phyloP scores from a whole-genome alignment of 306 rosid genomes.

The Sicyos baderoa region DNA sequence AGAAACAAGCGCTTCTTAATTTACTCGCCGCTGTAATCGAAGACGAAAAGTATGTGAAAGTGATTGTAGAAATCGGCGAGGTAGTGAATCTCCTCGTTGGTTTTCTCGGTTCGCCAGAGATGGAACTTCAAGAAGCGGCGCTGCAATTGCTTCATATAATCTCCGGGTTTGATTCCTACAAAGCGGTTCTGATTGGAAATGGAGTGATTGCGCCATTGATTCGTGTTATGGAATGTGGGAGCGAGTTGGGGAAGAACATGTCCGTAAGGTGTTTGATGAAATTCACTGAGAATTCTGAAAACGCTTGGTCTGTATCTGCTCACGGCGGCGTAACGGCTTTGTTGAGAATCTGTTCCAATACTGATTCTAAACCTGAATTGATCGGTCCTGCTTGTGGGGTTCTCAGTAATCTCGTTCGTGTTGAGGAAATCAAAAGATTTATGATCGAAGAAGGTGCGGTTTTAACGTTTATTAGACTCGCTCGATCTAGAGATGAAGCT shows the following conservation, averaged over 20 bases:
- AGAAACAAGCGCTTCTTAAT: slow-evolving; percentile 48
- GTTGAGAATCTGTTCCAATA: slow-evolving; percentile 48
- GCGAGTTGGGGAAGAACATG: slow-evolving; percentile 40
- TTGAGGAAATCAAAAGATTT: slow-evolving; percentile 75
- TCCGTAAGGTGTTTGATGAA: slow-evolving; percentile 47
- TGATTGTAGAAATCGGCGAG: slow-evolving; percentile 45
- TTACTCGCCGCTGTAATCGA: slow-evolving; percentile 39
- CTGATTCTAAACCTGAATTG: slow-evolving; percentile 37
- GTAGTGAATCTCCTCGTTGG: slow-evolving; percentile 38
- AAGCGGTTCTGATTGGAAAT: slow-evolving; percentile 37
- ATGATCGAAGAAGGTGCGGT: slow-evolving; percentile 71
- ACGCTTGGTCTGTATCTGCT: slow-evolving; percentile 83
- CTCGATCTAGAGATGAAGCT: slow-evolving; percentile 47
- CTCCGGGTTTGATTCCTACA: slow-evolving; percentile 45
- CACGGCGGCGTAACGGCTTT: slow-evolving; percentile 76
- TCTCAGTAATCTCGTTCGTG: slow-evolving; percentile 53
- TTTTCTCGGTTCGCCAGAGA: slow-evolving; percentile 50
- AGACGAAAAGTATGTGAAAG: slow-evolving; percentile 65
- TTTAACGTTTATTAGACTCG: slow-evolving; percentile 40
- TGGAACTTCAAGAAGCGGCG: slow-evolving; percentile 49
- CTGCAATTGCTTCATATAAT: slow-evolving; percentile 44
- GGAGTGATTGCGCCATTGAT: slow-evolving; percentile 60
- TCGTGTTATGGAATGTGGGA: slow-evolving; percentile 64
- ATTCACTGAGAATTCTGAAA: slow-evolving; percentile 68
- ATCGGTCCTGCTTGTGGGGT: slow-evolving; percentile 63